A percentile compares a stretch with the other conserved stretches of the same genome.
phyloP scores from a whole-genome alignment of 345 rosid genomes.

The Physaria fendleri region DNA sequence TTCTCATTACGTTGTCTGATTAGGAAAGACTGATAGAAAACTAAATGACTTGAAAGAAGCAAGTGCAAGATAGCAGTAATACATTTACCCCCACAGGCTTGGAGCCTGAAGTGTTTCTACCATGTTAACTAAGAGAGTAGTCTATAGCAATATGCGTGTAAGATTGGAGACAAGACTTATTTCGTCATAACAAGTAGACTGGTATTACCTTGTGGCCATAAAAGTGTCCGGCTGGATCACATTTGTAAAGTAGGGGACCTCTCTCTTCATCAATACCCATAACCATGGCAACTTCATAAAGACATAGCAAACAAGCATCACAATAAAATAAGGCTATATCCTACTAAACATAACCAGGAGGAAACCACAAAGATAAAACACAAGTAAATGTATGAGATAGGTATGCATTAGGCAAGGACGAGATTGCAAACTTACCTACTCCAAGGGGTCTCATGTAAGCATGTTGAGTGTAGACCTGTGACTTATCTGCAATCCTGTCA shows the following conservation, averaged over 20 bases:
- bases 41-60: too few species aligned
- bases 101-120: neutral
- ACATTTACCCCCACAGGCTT: too few species aligned
- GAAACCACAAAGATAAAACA: neutral
- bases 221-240: constrained; percentile 99
- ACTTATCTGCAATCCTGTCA: constrained; percentile 94
- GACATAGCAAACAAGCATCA: neutral
- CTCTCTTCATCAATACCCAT: constrained; percentile 92
- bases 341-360: neutral
- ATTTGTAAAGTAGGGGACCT: constrained; percentile 88
- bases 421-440: constrained; percentile 54
- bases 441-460: constrained; percentile 99
- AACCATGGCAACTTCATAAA: constrained; percentile 81
- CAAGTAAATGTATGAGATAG: neutral
- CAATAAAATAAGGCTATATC: neutral
- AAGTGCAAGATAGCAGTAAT: too few species aligned
- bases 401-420: neutral
- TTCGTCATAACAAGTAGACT: neutral
- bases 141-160: neutral
- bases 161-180: neutral
- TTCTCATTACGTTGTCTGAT: too few species aligned
- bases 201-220: constrained; percentile 86
- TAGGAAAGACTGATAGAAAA: neutral
- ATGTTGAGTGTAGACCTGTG: constrained; percentile 98
- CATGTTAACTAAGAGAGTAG: neutral